phyloP scores from a whole-genome alignment of 371 early-diverging fungal species.

The Syncephalastrum racemosum region DNA sequence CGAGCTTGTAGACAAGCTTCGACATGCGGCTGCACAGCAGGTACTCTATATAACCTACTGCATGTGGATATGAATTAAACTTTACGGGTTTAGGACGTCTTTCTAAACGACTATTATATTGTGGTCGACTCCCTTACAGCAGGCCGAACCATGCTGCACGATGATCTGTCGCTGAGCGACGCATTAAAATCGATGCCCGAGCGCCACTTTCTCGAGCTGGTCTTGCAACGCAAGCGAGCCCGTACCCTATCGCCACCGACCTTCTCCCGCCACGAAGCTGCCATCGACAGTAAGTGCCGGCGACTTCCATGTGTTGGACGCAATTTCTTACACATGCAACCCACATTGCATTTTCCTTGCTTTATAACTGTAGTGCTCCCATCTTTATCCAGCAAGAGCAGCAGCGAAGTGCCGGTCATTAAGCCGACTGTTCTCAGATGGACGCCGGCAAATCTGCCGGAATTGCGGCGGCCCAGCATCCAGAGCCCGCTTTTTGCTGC shows the following conservation, averaged over 20 bases:
- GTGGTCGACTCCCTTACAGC: neutral
- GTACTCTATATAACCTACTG: conserved; percentile 19
- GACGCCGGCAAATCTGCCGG: conserved; percentile 21
- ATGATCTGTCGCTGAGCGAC: conserved; percentile 29
- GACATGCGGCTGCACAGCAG: conserved; percentile 22
- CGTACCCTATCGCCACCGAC: conserved; percentile 14
- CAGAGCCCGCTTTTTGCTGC: neutral
- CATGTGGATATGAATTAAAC: conserved; percentile 26
- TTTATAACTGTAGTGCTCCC: conserved; percentile 1
- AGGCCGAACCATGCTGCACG: conserved; percentile 17
- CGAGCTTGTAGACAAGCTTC: conserved; percentile 33
- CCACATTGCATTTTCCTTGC: neutral
- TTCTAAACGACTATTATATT: conserved; percentile 8
- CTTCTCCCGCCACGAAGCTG: conserved; percentile 10
- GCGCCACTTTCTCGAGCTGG: conserved; percentile 31
- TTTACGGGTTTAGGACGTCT: conserved; percentile 15
- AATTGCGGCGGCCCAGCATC: conserved; percentile 7
- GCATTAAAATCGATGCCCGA: conserved; percentile 24
- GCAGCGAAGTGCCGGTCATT: conserved; percentile 35
- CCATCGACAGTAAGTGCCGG: conserved; percentile 5
- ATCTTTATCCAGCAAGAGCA: conserved; percentile 4
- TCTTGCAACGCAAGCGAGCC: conserved; percentile 28
- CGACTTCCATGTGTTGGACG: neutral
- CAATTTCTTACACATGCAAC: neutral
- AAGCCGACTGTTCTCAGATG: conserved; percentile 45